Evolutionary conservation across 2,329 filamentous ascomycete genomes (phyloP).

Genomic region (Didymella arachidicola): DNA sequence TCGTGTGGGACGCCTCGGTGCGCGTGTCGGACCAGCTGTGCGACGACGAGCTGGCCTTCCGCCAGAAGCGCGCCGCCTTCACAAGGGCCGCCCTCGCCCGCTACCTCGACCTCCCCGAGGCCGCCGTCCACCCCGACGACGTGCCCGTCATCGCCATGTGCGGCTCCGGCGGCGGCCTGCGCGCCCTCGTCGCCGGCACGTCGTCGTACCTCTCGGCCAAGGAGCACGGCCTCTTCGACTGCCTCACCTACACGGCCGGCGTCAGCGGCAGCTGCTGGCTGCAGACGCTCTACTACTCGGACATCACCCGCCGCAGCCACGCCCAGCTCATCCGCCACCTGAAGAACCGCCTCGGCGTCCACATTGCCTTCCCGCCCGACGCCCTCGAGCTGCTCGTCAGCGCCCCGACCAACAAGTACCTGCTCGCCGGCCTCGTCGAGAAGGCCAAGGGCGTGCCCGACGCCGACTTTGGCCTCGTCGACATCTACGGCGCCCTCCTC

Average conservation of each 20-base stretch:
- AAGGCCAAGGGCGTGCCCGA: constrained; percentile 84
- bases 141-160: constrained; percentile 93
- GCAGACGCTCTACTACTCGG: constrained; percentile 85
- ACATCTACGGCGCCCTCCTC: constrained; percentile 87
- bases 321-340: constrained; percentile 79
- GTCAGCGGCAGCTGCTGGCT: constrained; percentile 98
- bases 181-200: constrained; percentile 88
- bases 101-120: constrained; percentile 80
- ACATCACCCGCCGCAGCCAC: constrained; percentile 73
- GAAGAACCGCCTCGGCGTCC: constrained; percentile 82
- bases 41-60: constrained; percentile 79
- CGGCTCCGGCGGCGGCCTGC: constrained; percentile 88
- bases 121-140: constrained; percentile 89
- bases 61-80: constrained; percentile 71
- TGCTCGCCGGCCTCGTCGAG: constrained; percentile 87
- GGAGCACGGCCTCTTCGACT: constrained; percentile 90
- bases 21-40: constrained; percentile 84
- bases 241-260: constrained; percentile 91
- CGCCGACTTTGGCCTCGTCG: constrained; percentile 87
- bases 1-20: constrained; percentile 80
- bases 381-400: constrained; percentile 83
- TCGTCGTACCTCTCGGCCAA: constrained; percentile 85
- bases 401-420: constrained; percentile 89
- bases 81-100: constrained; percentile 77
- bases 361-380: constrained; percentile 90